Conservation (phyloP, 192 early-diverging fungal species). For the Coemansia sp. region DNA sequence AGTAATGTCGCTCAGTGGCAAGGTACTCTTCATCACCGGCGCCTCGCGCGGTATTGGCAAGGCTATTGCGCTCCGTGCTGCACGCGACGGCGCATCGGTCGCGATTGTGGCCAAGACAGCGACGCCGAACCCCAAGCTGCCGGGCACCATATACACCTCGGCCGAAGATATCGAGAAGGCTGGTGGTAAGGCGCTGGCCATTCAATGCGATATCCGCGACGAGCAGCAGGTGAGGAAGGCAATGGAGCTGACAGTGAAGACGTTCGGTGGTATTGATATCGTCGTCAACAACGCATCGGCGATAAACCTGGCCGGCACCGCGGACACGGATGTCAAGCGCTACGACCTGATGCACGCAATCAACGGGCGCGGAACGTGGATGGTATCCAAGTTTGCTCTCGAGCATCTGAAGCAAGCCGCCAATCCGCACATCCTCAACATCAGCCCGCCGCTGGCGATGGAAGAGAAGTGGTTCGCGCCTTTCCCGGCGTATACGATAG, state of each 20-base stretch:
- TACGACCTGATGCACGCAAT: constrained; percentile 74
- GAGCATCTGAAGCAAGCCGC: constrained; percentile 62
- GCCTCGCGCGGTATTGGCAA: constrained; percentile 75
- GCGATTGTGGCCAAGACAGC: constrained; percentile 75
- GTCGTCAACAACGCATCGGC: constrained; percentile 79
- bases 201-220: constrained; percentile 80
- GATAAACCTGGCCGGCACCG: constrained; percentile 62
- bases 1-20: constrained; percentile 51
- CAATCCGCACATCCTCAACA: constrained; percentile 72
- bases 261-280: constrained; percentile 80
- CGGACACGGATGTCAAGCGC: constrained; percentile 55
- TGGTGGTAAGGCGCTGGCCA: constrained; percentile 70
- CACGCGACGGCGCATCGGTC: constrained; percentile 63
- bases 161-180: constrained; percentile 68
- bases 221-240: constrained; percentile 69
- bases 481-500: constrained; percentile 64
- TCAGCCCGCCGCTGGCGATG: constrained; percentile 69
- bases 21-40: constrained; percentile 57
- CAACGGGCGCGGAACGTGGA: constrained; percentile 77
- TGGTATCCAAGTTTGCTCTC: constrained; percentile 65
- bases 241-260: constrained; percentile 58
- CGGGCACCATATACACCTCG: constrained; percentile 78
- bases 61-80: constrained; percentile 66
- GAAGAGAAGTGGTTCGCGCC: constrained; percentile 64
- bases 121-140: constrained; percentile 66